These are phyloP conservation scores for Anaeramoeba flamelloides DNA, from an alignment of 78 protist genomes.

Conservation along the genomic window DNA sequence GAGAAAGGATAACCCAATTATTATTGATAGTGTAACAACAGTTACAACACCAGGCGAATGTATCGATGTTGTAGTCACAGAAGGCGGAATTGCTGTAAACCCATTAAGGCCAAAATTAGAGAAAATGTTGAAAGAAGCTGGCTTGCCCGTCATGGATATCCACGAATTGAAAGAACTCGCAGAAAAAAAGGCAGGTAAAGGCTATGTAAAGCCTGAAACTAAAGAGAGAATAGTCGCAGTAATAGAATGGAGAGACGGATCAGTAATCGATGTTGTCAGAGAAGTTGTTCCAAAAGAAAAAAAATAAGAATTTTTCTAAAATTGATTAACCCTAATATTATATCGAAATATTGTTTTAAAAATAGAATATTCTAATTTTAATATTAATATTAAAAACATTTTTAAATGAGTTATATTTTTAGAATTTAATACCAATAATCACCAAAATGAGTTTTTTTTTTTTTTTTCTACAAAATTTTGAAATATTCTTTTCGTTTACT, in stretches of 20 bases:
- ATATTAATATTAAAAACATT: too few relatives aligned
- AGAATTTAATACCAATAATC: too few relatives aligned
- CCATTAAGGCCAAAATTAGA: conserved; percentile 7
- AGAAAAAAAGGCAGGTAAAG: conserved; percentile 5
- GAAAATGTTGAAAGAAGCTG: neutral
- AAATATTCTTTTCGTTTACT: too few relatives aligned
- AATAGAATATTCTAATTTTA: too few relatives aligned
- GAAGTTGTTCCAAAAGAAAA: too few relatives aligned
- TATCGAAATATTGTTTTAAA: too few relatives aligned
- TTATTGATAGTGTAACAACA: conserved; percentile 2
- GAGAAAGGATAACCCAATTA: conserved; percentile 9
- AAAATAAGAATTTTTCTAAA: too few relatives aligned
- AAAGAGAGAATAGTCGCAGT: conserved; percentile 11
- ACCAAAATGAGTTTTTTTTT: too few relatives aligned
- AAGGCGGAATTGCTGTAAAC: conserved; percentile 10
- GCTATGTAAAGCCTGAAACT: neutral
- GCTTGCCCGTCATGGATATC: neutral
- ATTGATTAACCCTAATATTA: too few relatives aligned
- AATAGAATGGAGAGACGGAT: conserved; percentile 15
- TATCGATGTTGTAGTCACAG: conserved; percentile 16
- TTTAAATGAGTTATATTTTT: too few relatives aligned
- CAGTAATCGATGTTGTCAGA: conserved; percentile 14
- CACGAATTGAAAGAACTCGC: conserved; percentile 4
- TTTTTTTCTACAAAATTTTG: too few relatives aligned
- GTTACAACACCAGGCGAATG: conserved; percentile 22